phyloP scores from a whole-genome alignment of 495 filamentous ascomycete species.

The Daldinia vernicosa region DNA sequence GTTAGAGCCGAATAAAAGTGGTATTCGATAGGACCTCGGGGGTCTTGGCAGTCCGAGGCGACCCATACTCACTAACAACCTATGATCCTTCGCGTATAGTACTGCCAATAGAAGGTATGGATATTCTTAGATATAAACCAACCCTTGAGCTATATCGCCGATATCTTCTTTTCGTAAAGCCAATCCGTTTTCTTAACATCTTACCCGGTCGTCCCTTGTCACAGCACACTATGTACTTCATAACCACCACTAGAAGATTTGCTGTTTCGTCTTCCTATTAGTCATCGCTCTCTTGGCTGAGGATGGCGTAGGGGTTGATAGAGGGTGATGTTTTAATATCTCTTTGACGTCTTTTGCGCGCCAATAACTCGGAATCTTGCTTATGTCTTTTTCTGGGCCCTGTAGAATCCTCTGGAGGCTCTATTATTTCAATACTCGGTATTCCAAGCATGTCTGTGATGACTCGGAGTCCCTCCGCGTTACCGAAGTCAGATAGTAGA shows the following conservation, averaged over 20 bases:
- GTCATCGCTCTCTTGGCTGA: constrained; percentile 32
- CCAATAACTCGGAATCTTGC: constrained; percentile 5
- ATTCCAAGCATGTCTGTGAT: constrained; percentile 37
- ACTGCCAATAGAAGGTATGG: neutral
- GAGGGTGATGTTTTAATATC: constrained; percentile 18
- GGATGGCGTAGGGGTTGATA: constrained; percentile 37
- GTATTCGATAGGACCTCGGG: constrained; percentile 26
- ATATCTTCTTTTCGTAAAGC: neutral
- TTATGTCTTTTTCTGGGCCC: constrained; percentile 12
- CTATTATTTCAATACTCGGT: constrained; percentile 3
- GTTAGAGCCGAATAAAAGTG: neutral
- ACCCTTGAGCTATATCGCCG: neutral
- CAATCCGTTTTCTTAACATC: neutral
- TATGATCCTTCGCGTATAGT: neutral
- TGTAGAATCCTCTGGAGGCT: neutral
- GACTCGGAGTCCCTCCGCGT: constrained; percentile 13
- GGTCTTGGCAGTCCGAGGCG: constrained; percentile 31
- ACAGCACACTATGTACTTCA: neutral
- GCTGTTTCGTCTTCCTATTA: constrained; percentile 1
- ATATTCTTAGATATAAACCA: neutral
- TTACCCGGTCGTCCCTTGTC: neutral
- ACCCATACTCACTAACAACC: neutral
- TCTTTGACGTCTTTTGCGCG: constrained; percentile 11
- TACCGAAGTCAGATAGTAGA: constrained; percentile 18
- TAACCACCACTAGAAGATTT: neutral